Conservation (phyloP, 805 yeast species). For the Yamadazyma phyllophila region DNA sequence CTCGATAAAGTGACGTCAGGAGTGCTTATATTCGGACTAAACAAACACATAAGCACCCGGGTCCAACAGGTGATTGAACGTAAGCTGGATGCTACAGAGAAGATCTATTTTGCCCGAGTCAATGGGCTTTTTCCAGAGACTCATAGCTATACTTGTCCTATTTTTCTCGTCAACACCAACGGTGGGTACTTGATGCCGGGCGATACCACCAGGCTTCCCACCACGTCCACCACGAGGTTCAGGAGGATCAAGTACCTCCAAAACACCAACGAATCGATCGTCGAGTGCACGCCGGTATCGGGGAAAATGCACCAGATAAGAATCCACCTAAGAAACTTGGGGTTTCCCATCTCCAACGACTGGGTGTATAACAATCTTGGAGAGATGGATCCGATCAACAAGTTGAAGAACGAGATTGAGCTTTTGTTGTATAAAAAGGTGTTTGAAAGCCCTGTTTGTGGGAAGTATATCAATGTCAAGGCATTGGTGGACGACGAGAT, state of each 20-base stretch:
- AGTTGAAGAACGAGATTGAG: conserved; percentile 23
- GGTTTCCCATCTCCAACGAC: conserved; percentile 88
- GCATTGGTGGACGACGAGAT: conserved; percentile 5
- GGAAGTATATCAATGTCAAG: background rate
- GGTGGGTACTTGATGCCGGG: conserved; percentile 35
- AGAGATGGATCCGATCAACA: conserved; percentile 12
- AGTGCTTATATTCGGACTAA: conserved; percentile 42
- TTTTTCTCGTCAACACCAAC: conserved; percentile 32
- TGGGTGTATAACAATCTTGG: conserved; percentile 27
- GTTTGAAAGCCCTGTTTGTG: conserved; percentile 2
- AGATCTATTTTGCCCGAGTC: conserved; percentile 48
- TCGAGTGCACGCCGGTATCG: conserved; percentile 48
- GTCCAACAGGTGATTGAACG: conserved; percentile 31
- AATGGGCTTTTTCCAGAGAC: conserved; percentile 38
- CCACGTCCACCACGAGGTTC: conserved; percentile 34
- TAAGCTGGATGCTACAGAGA: conserved; percentile 27
- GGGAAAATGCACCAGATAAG: conserved; percentile 60
- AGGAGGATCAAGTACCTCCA: conserved; percentile 27
- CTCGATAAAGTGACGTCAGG: conserved; percentile 55
- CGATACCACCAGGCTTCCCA: conserved; percentile 22
- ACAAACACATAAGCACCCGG: conserved; percentile 27
- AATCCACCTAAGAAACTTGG: conserved; percentile 55
- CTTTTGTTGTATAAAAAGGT: conserved; percentile 21
- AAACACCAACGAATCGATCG: conserved; percentile 38
- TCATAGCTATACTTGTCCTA: conserved; percentile 37